A percentile compares a stretch with the other conserved stretches of the same genome.
Conservation (phyloP, 2,329 filamentous ascomycete genomes). For the Coniochaeta ligniaria region DNA sequence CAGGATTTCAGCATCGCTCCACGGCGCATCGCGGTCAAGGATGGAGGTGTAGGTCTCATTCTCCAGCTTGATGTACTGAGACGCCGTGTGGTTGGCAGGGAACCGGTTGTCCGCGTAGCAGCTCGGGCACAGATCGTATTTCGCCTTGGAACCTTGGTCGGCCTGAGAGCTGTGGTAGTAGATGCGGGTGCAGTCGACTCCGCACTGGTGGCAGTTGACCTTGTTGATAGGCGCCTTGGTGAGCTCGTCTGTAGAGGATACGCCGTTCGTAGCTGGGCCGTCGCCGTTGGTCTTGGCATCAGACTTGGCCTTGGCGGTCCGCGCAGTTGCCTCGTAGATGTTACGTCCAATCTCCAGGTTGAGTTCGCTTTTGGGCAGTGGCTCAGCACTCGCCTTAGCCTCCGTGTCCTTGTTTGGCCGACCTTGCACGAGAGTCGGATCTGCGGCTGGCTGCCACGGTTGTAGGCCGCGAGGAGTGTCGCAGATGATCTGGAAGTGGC, state of each 20-base stretch:
- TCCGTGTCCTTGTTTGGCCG: slow-evolving; percentile 64
- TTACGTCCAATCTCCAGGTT: slow-evolving; percentile 93
- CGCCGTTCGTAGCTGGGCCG: slow-evolving; percentile 57
- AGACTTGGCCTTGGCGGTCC: slow-evolving; percentile 60
- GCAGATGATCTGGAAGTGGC: slow-evolving; percentile 92
- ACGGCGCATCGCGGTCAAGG: slow-evolving; percentile 78
- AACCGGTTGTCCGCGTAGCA: slow-evolving; percentile 83
- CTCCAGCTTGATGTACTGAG: slow-evolving; percentile 83
- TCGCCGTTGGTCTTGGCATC: slow-evolving; percentile 75
- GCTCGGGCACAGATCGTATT: slow-evolving; percentile 84
- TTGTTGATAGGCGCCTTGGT: slow-evolving; percentile 60
- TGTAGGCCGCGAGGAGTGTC: slow-evolving; percentile 93
- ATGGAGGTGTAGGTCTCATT: slow-evolving; percentile 75
- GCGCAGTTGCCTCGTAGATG: slow-evolving; percentile 88
- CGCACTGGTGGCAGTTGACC: slow-evolving; percentile 84
- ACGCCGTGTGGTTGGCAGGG: slow-evolving; percentile 68
- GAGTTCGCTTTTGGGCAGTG: slow-evolving; percentile 67
- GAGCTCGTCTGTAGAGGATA: slow-evolving; percentile 48
- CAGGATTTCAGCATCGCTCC: slow-evolving; percentile 87
- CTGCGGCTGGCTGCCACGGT: slow-evolving; percentile 85
- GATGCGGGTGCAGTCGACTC: slow-evolving; percentile 72
- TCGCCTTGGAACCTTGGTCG: slow-evolving; percentile 57
- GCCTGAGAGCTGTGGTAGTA: slow-evolving; percentile 53
- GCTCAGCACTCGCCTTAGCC: slow-evolving; percentile 57
- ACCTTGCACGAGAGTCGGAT: slow-evolving; percentile 57